phyloP scores from a whole-genome alignment of 1,139 yeast genomes.

The Saccharomyces hybrid region DNA sequence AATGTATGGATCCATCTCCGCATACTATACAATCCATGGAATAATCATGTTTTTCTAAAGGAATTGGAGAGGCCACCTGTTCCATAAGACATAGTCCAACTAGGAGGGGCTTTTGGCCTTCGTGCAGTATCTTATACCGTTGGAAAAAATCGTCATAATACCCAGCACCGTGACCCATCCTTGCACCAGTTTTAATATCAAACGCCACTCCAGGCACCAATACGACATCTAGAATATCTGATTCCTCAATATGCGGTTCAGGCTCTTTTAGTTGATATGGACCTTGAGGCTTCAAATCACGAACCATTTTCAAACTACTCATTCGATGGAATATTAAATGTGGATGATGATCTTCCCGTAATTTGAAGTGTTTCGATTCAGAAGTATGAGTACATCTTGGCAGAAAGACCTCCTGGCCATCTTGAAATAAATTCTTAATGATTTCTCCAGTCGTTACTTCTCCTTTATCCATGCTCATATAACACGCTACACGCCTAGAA shows the following conservation, averaged over 20 bases:
- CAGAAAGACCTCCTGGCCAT: constrained; percentile 17
- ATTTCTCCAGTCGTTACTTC: constrained; percentile 26
- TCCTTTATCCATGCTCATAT: constrained; percentile 28
- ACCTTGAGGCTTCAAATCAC: constrained; percentile 55
- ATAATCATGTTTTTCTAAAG: constrained; percentile 66
- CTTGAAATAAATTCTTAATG: constrained; percentile 15
- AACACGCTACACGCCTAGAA: constrained; percentile 22
- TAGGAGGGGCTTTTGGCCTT: constrained; percentile 22
- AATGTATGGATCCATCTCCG: constrained; percentile 29
- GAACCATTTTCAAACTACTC: constrained; percentile 37
- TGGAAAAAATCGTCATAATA: constrained; percentile 75
- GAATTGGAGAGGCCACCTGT: constrained; percentile 50
- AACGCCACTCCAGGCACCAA: constrained; percentile 86
- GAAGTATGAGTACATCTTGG: constrained; percentile 29
- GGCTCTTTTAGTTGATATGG: constrained; percentile 68
- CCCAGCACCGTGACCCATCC: constrained; percentile 93
- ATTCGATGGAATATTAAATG: constrained; percentile 56
- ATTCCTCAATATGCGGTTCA: constrained; percentile 13
- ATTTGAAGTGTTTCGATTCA: constrained; percentile 19
- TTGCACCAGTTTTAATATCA: constrained; percentile 38
- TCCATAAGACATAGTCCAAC: constrained; percentile 46
- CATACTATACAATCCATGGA: constrained; percentile 52
- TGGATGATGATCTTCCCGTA: constrained; percentile 28
- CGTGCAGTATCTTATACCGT: constrained; percentile 35
- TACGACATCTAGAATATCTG: constrained; percentile 48